phyloP scores from a whole-genome alignment of 1,139 yeast genomes.

The Suhomyces coccinellae region DNA sequence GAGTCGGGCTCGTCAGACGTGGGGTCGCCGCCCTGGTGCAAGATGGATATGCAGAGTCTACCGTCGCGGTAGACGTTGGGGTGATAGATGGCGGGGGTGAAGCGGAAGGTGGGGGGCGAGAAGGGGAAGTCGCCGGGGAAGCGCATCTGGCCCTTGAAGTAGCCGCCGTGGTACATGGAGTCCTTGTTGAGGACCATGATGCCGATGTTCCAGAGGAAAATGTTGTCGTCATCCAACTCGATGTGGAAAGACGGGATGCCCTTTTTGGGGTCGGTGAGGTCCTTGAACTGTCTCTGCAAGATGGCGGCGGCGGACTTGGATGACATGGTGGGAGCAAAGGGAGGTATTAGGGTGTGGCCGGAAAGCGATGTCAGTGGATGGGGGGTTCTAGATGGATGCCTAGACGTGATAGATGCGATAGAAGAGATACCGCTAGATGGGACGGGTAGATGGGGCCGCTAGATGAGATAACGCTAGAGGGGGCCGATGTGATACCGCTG shows the following conservation, averaged over 20 bases:
- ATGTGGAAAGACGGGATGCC: conserved; percentile 91
- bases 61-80: conserved; percentile 96
- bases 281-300: conserved; percentile 90
- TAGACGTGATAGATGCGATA: too few species aligned
- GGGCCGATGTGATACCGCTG: too few species aligned
- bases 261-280: conserved; percentile 88
- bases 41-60: conserved; percentile 84
- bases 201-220: conserved; percentile 90
- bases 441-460: too few species aligned
- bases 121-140: conserved; percentile 92
- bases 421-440: too few species aligned
- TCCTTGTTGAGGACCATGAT: conserved; percentile 89
- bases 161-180: conserved; percentile 94
- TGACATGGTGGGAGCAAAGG: conserved; percentile 30
- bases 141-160: conserved; percentile 89
- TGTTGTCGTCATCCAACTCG: conserved; percentile 83
- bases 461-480: too few species aligned
- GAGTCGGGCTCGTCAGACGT: conserved; percentile 89
- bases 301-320: conserved; percentile 69
- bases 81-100: conserved; percentile 93
- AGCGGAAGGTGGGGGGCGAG: conserved; percentile 87
- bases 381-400: too few species aligned
- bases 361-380: too few species aligned
- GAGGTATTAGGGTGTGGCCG: background rate
- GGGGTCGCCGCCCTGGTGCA: conserved; percentile 88